Percentiles rank a stretch among this genome's conserved stretches.
Evolutionary conservation across 306 rosid genomes (phyloP).

Genomic region (Prunus salicina): DNA sequence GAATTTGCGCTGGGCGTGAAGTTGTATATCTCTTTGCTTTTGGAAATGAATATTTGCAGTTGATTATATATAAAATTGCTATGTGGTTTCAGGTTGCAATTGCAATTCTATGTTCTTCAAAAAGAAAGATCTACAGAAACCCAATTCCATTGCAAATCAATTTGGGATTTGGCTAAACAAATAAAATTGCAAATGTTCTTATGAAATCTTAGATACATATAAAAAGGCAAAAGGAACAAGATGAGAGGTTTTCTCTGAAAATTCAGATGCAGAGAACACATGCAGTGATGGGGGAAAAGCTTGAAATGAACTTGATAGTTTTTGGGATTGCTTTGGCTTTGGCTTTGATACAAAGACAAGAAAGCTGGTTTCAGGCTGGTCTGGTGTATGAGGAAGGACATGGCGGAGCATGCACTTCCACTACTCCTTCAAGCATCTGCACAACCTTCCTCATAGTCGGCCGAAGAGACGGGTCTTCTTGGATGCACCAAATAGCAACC

Average conservation of each 20-base stretch:
- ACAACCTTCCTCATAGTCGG: constrained; percentile 28
- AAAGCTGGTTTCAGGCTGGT: not conserved
- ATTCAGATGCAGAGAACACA: too few species aligned
- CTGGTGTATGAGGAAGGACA: constrained; percentile 11
- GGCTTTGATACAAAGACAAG: not conserved
- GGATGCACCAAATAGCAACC: constrained; percentile 36
- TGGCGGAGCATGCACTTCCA: constrained; percentile 31
- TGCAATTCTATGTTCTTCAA: too few species aligned
- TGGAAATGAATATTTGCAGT: not conserved
- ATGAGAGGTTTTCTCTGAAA: too few species aligned
- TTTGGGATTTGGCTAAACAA: too few species aligned
- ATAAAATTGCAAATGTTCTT: too few species aligned
- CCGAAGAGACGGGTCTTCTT: constrained; percentile 26
- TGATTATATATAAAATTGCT: not conserved
- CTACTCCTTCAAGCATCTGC: constrained; percentile 35
- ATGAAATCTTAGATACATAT: too few species aligned
- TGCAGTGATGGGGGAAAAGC: too few species aligned
- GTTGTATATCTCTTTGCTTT: not conserved
- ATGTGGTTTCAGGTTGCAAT: not conserved
- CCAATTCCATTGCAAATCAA: too few species aligned
- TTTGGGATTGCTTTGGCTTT: too few species aligned
- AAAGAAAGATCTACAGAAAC: too few species aligned
- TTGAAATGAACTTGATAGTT: too few species aligned
- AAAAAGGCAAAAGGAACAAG: too few species aligned
- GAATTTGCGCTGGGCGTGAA: not conserved